These are phyloP conservation scores for Lepidium sativum DNA, from an alignment of 345 rosid genomes.

Conservation along the genomic window DNA sequence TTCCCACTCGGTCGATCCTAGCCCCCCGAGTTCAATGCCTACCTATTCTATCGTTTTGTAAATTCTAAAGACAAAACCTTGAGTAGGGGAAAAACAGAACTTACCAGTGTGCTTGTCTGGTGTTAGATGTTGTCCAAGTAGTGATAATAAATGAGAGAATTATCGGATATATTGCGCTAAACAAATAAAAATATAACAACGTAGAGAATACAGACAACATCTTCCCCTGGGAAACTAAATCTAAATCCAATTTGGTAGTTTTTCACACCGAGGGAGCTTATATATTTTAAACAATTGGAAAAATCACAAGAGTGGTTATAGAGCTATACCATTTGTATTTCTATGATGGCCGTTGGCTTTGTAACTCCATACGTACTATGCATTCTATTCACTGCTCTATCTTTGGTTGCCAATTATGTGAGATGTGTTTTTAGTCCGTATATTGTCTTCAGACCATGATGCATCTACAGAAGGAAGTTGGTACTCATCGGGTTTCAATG, in stretches of 20 bases:
- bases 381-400: constrained; percentile 22
- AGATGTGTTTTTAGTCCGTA: constrained; percentile 1
- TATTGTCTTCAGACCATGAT: constrained; percentile 39
- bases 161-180: not conserved
- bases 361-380: constrained; percentile 16
- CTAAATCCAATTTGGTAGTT: constrained; percentile 4
- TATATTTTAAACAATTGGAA: constrained; percentile 16
- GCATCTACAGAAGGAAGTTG: constrained; percentile 56
- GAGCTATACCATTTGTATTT: constrained; percentile 19
- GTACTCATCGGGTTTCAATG: constrained; percentile 83
- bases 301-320: constrained; percentile 7
- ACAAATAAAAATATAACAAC: not conserved
- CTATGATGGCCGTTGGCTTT: constrained; percentile 11
- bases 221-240: constrained; percentile 8
- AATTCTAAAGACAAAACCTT: not conserved
- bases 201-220: constrained; percentile 6
- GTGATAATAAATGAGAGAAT: not conserved
- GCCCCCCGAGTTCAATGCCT: not conserved
- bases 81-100: not conserved
- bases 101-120: not conserved
- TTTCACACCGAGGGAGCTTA: constrained; percentile 4
- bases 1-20: constrained; percentile 70
- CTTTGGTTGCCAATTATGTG: constrained; percentile 6
- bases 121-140: not conserved
- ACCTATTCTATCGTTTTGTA: not conserved